Base-by-base conservation (phyloP, 805 yeast genomes). In the Candida montana region DNA sequence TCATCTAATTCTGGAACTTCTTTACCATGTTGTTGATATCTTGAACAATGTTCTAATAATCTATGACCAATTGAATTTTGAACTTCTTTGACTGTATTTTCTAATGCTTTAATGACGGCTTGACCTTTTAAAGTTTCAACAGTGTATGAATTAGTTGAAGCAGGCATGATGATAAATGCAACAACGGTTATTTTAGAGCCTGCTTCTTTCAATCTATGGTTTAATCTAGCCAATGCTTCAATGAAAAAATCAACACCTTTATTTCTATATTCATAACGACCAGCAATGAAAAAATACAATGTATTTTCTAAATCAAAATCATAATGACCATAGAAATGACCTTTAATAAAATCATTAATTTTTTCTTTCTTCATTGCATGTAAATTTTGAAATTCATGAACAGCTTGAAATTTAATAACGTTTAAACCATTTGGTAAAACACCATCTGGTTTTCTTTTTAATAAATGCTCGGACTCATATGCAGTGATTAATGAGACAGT, bases 401-500 rank as follows among this genome's bases (percentile, higher is more conserved):
- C 95, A 1, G 98, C 98, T 57, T 86, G 91, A 67, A 91, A 91
- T 68, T 91, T 91, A 49, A 90, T 88, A 40, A 91, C 98, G 60
- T 91, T 91, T 48, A 91, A 73, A 19, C 99, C 99, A 61, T 91
- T 91, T 41, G 99, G 99, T 59, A 93, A 75, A 18, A 91, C 97
- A 3, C 99, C 99, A 59, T 91, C 99, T 1, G 99, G 99, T 63
- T 91, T 90, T 49, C 99, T 77, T 59, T 91, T 93, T 52, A 91
- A 73, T 63, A 91, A 71, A 62, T 90, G 95, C 67, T 91, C 98
- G 7, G 91, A 72, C 64, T 91, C 99, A 58, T 79, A 85, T 2
- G 98, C 98, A n/a, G 99, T 91, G 54, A 91, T 93, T 59, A 91
- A 95, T 10, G 96, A 87, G 10, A 91, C 99, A 0, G 99, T 93